Evolutionary conservation across 257 asterid genomes (phyloP), one percentile per base, ranked within the genome.

Genomic region (Anisodus tanguticus): DNA sequence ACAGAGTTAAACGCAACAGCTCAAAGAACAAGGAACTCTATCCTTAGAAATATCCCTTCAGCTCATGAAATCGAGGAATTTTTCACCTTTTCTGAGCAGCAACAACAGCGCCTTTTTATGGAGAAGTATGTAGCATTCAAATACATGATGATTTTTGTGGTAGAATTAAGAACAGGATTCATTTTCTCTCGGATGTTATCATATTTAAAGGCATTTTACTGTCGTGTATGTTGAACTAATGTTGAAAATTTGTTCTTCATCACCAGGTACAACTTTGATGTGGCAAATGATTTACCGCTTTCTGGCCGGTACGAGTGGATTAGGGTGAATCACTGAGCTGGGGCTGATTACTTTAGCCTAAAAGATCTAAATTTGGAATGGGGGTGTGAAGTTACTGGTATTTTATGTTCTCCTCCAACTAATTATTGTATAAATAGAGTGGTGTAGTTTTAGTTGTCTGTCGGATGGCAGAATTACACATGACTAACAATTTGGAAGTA

Each of bases 231-330:
- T 15, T 49, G 19, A 15, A 19, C 82, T 39, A 53, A 49, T 39
- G 11, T 43, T 53, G 26, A 71, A 17, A 35, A 49, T 60, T 59
- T 83, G 17, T 83, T 80, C 13, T 11, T 15, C 70, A 94, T 63
- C 45, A 84, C 89, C 92, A 94, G 98, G 93, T 94, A 93, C 88
- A 94, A 94, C 86, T 94, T 89, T 80, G 95, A 93, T 77, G 64
- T 93, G 6, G 85, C 54, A 79, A 87, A 87, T 13, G 93, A 92
- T 26, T 35, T 83, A 16, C 97, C 98, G 31, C 91, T 92, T 17
- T 87, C 91, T 0, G 98, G 97, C 16, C 97, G 93, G 22, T 93
- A 91, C 8, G 95, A 93, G n/a, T 94, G 98, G 98, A 91, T 88
- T 78, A 86, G 82, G 69, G 87, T 90, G 87, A 43, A 68, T 58